Evolutionary conservation across 192 early-diverging fungal species (phyloP), one percentile per base, ranked within the genome.

Genomic region (Kappamyces sp.): DNA sequence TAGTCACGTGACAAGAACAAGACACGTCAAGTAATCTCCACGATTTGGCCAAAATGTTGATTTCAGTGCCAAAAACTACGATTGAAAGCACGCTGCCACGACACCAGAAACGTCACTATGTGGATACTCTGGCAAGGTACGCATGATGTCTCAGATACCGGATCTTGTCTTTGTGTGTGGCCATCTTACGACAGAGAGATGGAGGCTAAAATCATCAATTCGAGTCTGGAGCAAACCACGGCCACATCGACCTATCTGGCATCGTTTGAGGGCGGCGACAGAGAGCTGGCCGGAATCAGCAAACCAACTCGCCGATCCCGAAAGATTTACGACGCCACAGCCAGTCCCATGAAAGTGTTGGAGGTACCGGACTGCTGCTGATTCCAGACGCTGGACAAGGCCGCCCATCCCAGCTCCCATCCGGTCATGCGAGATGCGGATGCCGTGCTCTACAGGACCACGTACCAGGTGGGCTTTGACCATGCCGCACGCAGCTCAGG

Each of bases 31-130:
- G 22, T 22, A 22, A 22, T 22, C 22, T 22, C 22, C 22, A 22
- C 22, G 22, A 22, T 22, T 22, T 22, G 22, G 22, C 22, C 22
- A 22, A 22, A 22, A 22, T 22, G 22, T 22, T 22, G 22, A 22
- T 22, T 22, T 22, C 22, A 22, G 22, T 22, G 22, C 22, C 22
- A 22, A 22, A 22, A 22, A 22, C 22, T 22, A 22, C 22, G 22
- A 22, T 22, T 22, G 22, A 22, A 22, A 22, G 22, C 22, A 22
- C 22, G 22, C 22, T 49, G 30, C 47, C 42, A n/a, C 35, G 50
- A 12, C 65, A 57, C 2, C 59, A 67, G 35, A 51, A 59, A 37
- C 51, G 65, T 7, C 65, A 67, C 48, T 67, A 67, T 53, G 35
- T 64, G 12, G 65, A 67, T 46, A 55, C 52, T 14, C 45, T 42